Conservation (phyloP, 2,329 filamentous ascomycete genomes). For the Aspergillus oerlinghausenensis region DNA sequence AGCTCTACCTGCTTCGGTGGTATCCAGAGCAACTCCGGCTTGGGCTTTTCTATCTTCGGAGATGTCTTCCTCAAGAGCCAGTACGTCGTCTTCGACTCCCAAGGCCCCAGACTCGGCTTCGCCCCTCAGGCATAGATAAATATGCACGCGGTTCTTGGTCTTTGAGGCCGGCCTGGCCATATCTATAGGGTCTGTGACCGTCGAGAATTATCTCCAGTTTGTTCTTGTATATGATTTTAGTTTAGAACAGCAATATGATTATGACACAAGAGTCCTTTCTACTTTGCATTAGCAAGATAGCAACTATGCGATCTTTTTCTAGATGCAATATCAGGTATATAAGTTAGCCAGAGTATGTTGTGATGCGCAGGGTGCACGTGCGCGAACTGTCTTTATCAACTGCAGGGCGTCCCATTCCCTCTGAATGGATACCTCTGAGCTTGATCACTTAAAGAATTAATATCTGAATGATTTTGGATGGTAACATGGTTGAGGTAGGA, state of each 20-base stretch:
- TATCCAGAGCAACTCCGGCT: conserved; percentile 59
- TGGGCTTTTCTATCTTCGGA: conserved; percentile 66
- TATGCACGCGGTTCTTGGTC: background rate
- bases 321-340: background rate
- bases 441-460: background rate
- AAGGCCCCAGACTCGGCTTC: conserved; percentile 46
- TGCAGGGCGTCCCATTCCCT: background rate
- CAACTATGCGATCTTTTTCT: background rate
- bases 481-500: no score
- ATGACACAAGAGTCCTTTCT: background rate
- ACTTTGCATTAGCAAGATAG: background rate
- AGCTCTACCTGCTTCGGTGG: conserved; percentile 64
- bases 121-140: conserved; percentile 34
- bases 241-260: background rate
- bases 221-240: background rate
- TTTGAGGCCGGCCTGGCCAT: background rate
- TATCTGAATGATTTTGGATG: no score
- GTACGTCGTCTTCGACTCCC: conserved; percentile 66
- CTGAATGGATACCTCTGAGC: background rate
- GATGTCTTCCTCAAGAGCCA: conserved; percentile 75
- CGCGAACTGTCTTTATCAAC: background rate
- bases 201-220: background rate
- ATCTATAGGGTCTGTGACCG: background rate
- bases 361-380: background rate
- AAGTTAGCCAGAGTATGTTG: background rate